Evolutionary conservation across 2,329 filamentous ascomycete species (phyloP).

Genomic region (Alternaria metachromatica): DNA sequence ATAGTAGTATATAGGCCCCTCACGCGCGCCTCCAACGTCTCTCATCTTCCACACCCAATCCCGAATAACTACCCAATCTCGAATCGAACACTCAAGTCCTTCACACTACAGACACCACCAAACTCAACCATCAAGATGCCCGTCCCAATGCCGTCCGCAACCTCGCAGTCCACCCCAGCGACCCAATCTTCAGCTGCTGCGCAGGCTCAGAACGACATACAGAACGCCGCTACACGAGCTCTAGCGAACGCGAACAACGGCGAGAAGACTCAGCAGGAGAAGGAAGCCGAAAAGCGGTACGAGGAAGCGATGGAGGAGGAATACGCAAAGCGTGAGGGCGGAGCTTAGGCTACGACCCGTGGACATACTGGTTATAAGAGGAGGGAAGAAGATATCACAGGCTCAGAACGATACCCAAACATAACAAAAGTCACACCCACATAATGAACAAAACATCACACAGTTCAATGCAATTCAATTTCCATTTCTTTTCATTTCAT

Average conservation of each 20-base stretch:
- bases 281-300: conserved; percentile 44
- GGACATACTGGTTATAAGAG: neutral
- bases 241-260: conserved; percentile 34
- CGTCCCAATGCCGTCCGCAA: conserved; percentile 33
- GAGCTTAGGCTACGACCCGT: conserved; percentile 30
- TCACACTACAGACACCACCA: neutral
- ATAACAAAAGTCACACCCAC: neutral
- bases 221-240: conserved; percentile 32
- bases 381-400: neutral
- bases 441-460: neutral
- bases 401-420: neutral
- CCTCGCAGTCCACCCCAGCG: conserved; percentile 15
- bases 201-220: conserved; percentile 32
- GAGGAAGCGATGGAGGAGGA: conserved; percentile 51
- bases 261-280: conserved; percentile 40
- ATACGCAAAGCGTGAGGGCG: conserved; percentile 50
- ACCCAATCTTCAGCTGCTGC: conserved; percentile 30
- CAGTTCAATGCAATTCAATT: too few relatives aligned
- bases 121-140: conserved; percentile 24
- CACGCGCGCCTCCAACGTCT: neutral
- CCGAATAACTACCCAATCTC: neutral
- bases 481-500: neutral
- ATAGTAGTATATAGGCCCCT: neutral
- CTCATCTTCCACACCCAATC: neutral
- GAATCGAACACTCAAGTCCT: neutral